Base-by-base conservation (phyloP, 164 flowering plant genomes). In the Macadamia integrifolia region DNA sequence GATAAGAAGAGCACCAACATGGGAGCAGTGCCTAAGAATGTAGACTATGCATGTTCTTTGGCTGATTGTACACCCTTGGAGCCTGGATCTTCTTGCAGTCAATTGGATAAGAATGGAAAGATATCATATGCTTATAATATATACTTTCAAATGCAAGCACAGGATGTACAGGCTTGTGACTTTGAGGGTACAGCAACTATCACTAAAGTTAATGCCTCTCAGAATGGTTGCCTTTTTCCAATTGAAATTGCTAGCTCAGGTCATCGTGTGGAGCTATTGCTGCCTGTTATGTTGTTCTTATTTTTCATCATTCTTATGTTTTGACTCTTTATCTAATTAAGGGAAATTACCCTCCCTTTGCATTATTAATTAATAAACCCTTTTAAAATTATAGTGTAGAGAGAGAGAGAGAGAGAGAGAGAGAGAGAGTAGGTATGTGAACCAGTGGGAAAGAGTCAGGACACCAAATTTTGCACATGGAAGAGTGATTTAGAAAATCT, bases 121-220 rank as follows among this genome's bases (percentile, higher is more conserved):
- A 76, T 81, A 28, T 93, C 98, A 0, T 93, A 87, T 56, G 98
- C 94, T 1, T 93, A 84, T 74, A 93, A 93, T 62, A 86, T 82
- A 78, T 93, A 82, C 57, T 93, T 70, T 66, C 98, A 90, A 78
- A 85, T 82, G 40, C 81, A 85, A 60, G 80, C 84, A 55, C 97
- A 93, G 70, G 80, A 80, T 55, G 87, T 78, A 1, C 13, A 66
- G 71, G 86, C 89, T n/a, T 93, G 98, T 43, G 71, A 80, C 56
- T 93, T 93, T 67, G 67, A 83, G 30, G 98, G 97, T 12, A 55
- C 85, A 67, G 98, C 88, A 1, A 80, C 3, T 72, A 57, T 88
- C 9, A 81, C 84, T 0, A 76, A 71, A 3, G 30, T 28, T 30
- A 85, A 93, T 65, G 73, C 82, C 4, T 86, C 97, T 0, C 11